Evolutionary conservation across 2,329 filamentous ascomycete genomes (phyloP).

Genomic region (Trichoderma hamatum): DNA sequence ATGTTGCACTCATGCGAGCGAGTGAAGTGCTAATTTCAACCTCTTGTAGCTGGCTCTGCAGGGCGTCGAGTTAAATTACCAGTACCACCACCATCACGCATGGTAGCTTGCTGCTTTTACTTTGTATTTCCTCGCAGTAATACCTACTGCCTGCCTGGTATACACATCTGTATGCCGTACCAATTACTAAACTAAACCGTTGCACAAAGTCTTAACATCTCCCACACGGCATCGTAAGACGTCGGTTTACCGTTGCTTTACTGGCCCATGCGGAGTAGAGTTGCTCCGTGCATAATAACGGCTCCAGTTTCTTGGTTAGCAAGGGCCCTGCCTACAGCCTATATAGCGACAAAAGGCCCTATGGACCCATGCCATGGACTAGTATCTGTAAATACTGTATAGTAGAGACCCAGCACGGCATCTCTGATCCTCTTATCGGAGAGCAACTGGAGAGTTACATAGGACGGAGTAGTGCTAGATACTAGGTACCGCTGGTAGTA

Average conservation of each 20-base stretch:
- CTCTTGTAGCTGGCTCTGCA: neutral
- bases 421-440: neutral
- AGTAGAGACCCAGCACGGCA: neutral
- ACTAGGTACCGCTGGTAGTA: neutral
- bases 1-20: neutral
- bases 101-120: neutral
- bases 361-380: neutral
- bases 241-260: neutral
- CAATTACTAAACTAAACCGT: neutral
- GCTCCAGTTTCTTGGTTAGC: neutral
- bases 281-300: neutral
- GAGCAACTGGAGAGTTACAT: neutral
- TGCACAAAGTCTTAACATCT: neutral
- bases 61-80: conserved; percentile 6
- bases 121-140: neutral
- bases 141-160: neutral
- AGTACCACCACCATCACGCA: neutral
- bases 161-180: neutral
- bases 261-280: neutral
- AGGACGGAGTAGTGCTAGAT: neutral
- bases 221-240: neutral
- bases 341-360: conserved; percentile 4
- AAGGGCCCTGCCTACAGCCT: neutral
- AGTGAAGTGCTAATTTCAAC: neutral
- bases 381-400: neutral